These are phyloP conservation scores for Vigna hirtella DNA, from an alignment of 306 rosid species.

Conservation along the genomic window DNA sequence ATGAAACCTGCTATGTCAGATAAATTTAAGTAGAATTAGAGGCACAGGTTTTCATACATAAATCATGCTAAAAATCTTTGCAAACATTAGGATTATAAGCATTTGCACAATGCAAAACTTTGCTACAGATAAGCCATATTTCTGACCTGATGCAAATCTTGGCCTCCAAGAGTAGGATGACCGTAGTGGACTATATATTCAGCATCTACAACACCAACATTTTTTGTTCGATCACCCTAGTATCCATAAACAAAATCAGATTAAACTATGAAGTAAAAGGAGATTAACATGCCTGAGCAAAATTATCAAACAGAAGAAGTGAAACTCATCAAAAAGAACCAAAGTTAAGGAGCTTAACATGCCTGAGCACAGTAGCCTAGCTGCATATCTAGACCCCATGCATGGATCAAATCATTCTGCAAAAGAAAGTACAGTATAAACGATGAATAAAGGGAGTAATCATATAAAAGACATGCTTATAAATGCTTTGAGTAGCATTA, in stretches of 20 bases:
- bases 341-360: constrained; percentile 39
- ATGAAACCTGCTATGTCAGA: constrained; percentile 52
- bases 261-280: no score
- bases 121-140: not conserved
- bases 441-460: not conserved
- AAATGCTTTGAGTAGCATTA: not conserved
- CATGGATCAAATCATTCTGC: constrained; percentile 84
- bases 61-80: not conserved
- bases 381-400: constrained; percentile 85
- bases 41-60: not conserved
- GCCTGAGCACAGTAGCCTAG: constrained; percentile 92
- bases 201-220: constrained; percentile 83
- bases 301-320: no score
- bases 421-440: constrained; percentile 20
- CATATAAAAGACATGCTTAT: not conserved
- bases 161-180: constrained; percentile 78
- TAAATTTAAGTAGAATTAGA: constrained; percentile 23
- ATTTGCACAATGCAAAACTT: constrained; percentile 3
- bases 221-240: constrained; percentile 80
- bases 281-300: no score
- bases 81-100: constrained; percentile 14
- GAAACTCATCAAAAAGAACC: not conserved
- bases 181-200: constrained; percentile 75
- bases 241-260: not conserved
- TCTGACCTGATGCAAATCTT: constrained; percentile 57